phyloP scores from a whole-genome alignment of 805 yeast genomes.

The Hanseniaspora nectarophila region DNA sequence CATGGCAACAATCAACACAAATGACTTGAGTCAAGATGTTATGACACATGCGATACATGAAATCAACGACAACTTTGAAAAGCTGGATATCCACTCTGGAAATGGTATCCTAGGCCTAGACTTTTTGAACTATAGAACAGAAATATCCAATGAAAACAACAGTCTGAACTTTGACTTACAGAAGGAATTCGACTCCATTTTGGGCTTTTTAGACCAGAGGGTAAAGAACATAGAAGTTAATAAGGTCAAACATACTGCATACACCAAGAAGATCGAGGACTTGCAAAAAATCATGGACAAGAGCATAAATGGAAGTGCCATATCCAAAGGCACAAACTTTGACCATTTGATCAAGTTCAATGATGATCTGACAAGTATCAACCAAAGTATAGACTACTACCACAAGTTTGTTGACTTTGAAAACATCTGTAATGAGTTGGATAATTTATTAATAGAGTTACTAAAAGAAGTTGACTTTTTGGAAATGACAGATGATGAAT shows the following conservation, averaged over 20 bases:
- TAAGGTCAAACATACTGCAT: neutral
- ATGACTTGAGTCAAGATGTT: neutral
- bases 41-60: neutral
- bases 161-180: conserved; percentile 5
- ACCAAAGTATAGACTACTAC: conserved; percentile 7
- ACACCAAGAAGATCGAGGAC: neutral
- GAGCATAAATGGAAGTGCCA: neutral
- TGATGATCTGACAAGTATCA: conserved; percentile 2
- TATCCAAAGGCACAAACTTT: neutral
- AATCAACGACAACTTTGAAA: neutral
- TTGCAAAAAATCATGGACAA: neutral
- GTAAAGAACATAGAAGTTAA: neutral
- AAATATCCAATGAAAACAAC: conserved; percentile 1
- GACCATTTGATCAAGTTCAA: conserved; percentile 4
- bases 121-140: neutral
- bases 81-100: neutral
- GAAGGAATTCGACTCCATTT: conserved; percentile 1
- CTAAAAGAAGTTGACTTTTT: neutral
- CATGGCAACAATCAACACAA: neutral
- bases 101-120: neutral
- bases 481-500: neutral
- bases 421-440: neutral
- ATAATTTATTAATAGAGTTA: neutral
- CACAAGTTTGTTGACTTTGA: conserved; percentile 7
- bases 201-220: neutral